Evolutionary conservation across 208 protist genomes (phyloP), one percentile per base, ranked within the genome.

Genomic region (Vickermania ingenoplastis): DNA sequence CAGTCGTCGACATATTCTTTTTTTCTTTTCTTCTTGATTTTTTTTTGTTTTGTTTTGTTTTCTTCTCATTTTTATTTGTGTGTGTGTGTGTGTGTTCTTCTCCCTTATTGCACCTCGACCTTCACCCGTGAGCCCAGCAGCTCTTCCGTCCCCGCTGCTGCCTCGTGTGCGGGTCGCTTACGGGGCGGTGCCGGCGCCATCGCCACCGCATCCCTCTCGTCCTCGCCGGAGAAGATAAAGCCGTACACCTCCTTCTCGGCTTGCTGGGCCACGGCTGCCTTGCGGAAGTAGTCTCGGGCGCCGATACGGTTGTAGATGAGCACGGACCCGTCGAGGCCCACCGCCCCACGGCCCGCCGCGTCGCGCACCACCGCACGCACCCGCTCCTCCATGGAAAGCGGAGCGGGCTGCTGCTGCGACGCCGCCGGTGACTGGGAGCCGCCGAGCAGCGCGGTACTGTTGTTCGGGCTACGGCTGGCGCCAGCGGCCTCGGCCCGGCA

Each of bases 301-400:
- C 77, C 80, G 7, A 91, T 55, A 31, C 84, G 84, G 41, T 83
- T 67, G 70, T 91, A 91, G 21, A 74, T 72, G 25, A 75, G 59
- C 65, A 82, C 79, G 29, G 63, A 58, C 54, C 84, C 79, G 51
- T 87, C 73, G 7, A 58, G 22, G 61, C 74, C 87, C 26, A 73
- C 45, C 29, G 69, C 62, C n/a, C 70, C 75, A 24, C 24, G 7
- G 25, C 13, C 41, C 11, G 57, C 2, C 22, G 56, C 57, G 1
- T 5, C 50, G 13, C 48, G 1, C 3, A 56, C 55, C 31, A 29
- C 3, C 41, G 36, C 49, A 11, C 41, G 36, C 36, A 45, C 11
- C 11, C 11, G 11, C 36, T 7, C 36, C 36, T 45, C 17, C 36
- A 17, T 17, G 36, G 36, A 45, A 17, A 45, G 36, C 36, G 36